A percentile compares a stretch with the other conserved stretches of the same genome.
phyloP scores from a whole-genome alignment of 164 flowering plant genomes.

The Stephania japonica region DNA sequence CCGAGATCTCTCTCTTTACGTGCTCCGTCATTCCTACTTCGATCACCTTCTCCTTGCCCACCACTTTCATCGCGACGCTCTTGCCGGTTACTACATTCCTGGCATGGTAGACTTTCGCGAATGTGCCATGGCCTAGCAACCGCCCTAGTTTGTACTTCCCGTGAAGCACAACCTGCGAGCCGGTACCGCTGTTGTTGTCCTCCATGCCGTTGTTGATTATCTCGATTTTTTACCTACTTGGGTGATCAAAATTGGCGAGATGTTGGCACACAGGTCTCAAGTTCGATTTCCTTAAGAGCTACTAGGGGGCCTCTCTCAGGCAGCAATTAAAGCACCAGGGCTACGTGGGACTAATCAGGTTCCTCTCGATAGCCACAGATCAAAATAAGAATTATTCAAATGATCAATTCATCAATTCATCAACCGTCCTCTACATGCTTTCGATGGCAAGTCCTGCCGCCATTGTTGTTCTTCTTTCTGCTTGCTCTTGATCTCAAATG shows the following conservation, averaged over 20 bases:
- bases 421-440: constrained; percentile 37
- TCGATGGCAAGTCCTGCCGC: constrained; percentile 31
- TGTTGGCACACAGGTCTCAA: too few relatives aligned
- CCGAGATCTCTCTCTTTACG: constrained; percentile 31
- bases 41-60: constrained; percentile 33
- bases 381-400: too few relatives aligned
- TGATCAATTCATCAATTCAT: background rate
- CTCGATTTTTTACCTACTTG: too few relatives aligned
- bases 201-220: background rate
- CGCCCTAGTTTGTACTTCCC: constrained; percentile 36
- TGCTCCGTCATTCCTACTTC: constrained; percentile 36
- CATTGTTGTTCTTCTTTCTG: constrained; percentile 1
- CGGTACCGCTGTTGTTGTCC: background rate
- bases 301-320: too few relatives aligned
- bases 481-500: background rate
- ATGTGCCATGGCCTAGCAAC: constrained; percentile 33
- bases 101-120: constrained; percentile 37
- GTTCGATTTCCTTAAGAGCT: too few relatives aligned
- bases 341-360: too few relatives aligned
- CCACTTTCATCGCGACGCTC: constrained; percentile 36
- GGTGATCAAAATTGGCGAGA: too few relatives aligned
- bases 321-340: too few relatives aligned
- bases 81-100: constrained; percentile 21
- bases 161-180: constrained; percentile 8
- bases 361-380: too few relatives aligned